A percentile compares a stretch with the other conserved stretches of the same genome.
phyloP scores from a whole-genome alignment of 2,329 filamentous ascomycete genomes.

The Aureobasidium sp. region DNA sequence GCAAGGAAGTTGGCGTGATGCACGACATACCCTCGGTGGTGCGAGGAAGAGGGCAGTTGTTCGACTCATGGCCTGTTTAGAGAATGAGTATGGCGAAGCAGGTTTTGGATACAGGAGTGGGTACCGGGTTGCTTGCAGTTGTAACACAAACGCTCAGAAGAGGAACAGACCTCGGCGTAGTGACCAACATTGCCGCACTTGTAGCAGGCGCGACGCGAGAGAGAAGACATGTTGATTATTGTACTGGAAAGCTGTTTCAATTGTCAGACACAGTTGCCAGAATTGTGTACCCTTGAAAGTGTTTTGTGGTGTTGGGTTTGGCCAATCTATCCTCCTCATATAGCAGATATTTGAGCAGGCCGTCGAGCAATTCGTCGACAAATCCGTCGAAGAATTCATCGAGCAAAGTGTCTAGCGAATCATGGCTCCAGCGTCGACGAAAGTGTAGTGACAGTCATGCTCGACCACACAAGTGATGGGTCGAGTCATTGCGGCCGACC shows the following conservation, averaged over 20 bases:
- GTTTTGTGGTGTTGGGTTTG: background rate
- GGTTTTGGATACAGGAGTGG: constrained; percentile 13
- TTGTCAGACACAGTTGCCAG: background rate
- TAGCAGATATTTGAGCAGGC: background rate
- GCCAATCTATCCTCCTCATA: background rate
- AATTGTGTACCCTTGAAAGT: background rate
- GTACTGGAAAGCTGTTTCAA: background rate
- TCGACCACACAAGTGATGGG: background rate
- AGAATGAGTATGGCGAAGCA: constrained; percentile 16
- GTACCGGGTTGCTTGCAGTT: constrained; percentile 92
- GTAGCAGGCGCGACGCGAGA: constrained; percentile 46
- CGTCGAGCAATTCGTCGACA: background rate
- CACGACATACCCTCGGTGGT: constrained; percentile 71
- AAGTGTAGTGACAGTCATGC: background rate
- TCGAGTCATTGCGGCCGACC: background rate
- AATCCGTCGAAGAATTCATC: background rate
- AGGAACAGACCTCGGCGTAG: constrained; percentile 84
- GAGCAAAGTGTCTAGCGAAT: too few species aligned
- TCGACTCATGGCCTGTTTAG: constrained; percentile 80
- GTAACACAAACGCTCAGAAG: constrained; percentile 96
- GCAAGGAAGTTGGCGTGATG: background rate
- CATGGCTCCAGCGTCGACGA: background rate
- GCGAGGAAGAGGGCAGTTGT: constrained; percentile 90
- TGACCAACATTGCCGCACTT: constrained; percentile 46
- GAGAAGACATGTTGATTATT: constrained; percentile 38